A percentile compares a stretch with the other conserved stretches of the same genome.
Evolutionary conservation across 1,284 basidiomycete species (phyloP).

Genomic region (Moniliella sp.): DNA sequence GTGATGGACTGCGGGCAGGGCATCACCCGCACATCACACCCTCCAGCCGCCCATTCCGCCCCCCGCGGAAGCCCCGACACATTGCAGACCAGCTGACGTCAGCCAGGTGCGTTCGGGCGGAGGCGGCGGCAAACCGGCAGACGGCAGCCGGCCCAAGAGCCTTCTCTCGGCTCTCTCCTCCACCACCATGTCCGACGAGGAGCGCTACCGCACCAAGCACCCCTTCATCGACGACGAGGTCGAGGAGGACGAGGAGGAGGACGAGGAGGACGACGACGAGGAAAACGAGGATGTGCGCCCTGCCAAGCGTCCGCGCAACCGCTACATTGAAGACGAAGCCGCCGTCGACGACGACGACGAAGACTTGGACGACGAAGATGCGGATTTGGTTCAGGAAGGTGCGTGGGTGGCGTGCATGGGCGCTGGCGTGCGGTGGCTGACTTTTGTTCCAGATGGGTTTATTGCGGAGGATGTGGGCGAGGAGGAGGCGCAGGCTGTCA

Average conservation of each 20-base stretch:
- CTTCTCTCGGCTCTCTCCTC: too few relatives aligned
- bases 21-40: too few relatives aligned
- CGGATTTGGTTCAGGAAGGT: conserved; percentile 37
- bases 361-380: conserved; percentile 32
- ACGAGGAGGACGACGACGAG: conserved; percentile 12
- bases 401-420: conserved; percentile 11
- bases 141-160: too few relatives aligned
- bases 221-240: conserved; percentile 3
- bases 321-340: conserved; percentile 79
- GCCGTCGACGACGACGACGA: conserved; percentile 49
- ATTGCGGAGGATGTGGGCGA: conserved; percentile 46
- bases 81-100: too few relatives aligned
- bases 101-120: too few relatives aligned
- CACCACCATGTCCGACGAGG: too few relatives aligned
- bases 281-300: conserved; percentile 8
- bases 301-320: conserved; percentile 14
- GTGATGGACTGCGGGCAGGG: too few relatives aligned
- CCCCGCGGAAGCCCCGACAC: too few relatives aligned
- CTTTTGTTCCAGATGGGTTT: conserved; percentile 42
- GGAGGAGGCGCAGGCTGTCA: conserved; percentile 42
- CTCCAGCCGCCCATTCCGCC: too few relatives aligned
- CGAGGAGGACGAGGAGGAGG: conserved; percentile 7
- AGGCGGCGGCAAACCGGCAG: too few relatives aligned
- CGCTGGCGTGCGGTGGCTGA: background rate
- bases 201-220: too few relatives aligned